phyloP scores from a whole-genome alignment of 257 asterid species.

The Primulina eburnea region DNA sequence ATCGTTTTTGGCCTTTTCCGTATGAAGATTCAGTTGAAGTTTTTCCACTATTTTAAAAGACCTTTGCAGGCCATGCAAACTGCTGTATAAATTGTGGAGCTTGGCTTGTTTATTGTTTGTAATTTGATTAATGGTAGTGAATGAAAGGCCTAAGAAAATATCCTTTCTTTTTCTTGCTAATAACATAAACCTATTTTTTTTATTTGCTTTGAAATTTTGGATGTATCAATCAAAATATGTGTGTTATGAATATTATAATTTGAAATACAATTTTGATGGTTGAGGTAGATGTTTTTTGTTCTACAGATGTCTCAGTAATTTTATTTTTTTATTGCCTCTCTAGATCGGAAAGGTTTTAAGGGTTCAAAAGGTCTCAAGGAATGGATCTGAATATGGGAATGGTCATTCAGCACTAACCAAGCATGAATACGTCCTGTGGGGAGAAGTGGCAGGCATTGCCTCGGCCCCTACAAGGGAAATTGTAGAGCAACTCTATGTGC shows the following conservation, averaged over 20 bases:
- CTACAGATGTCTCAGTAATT: conserved; percentile 9
- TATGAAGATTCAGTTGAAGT: no score
- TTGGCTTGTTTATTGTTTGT: conserved; percentile 7
- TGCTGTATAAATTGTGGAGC: background rate
- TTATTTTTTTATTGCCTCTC: conserved; percentile 15
- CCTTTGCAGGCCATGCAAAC: background rate
- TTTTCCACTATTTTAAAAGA: background rate
- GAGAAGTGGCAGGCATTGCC: conserved; percentile 51
- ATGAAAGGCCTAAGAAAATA: background rate
- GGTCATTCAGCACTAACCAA: conserved; percentile 50
- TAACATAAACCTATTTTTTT: background rate
- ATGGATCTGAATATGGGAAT: conserved; percentile 46
- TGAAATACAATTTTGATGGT: conserved; percentile 17
- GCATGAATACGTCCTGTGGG: conserved; percentile 66
- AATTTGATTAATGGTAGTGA: background rate
- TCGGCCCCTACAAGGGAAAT: conserved; percentile 72
- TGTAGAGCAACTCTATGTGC: conserved; percentile 64
- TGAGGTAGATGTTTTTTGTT: conserved; percentile 15
- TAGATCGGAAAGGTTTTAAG: conserved; percentile 86
- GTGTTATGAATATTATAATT: conserved; percentile 15
- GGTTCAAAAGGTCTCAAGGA: conserved; percentile 60
- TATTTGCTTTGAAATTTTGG: background rate
- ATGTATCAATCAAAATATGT: background rate
- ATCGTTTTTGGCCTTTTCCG: background rate
- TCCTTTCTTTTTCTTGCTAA: background rate